Evolutionary conservation across 768 basidiomycete genomes (phyloP).

Genomic region (Lepiota venenata): DNA sequence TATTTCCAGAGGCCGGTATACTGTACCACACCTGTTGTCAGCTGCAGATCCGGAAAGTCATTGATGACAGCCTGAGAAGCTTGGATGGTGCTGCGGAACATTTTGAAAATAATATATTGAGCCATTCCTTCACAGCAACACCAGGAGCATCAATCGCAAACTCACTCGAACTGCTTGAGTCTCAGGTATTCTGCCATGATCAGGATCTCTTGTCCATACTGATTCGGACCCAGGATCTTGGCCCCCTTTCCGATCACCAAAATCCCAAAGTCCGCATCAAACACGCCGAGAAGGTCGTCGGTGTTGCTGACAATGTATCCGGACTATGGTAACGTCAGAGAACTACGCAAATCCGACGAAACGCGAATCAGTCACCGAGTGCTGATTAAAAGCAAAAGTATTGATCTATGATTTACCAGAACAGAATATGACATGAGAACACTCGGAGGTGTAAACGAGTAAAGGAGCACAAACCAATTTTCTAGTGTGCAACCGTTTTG

Average conservation of each 20-base stretch:
- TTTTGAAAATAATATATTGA: not conserved
- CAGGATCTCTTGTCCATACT: slow-evolving; percentile 74
- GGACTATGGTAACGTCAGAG: slow-evolving; percentile 28
- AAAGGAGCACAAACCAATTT: slow-evolving; percentile 54
- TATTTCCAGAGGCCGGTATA: not conserved
- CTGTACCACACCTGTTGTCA: slow-evolving; percentile 39
- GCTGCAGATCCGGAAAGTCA: slow-evolving; percentile 71
- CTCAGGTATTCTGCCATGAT: slow-evolving; percentile 80
- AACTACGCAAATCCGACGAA: not conserved
- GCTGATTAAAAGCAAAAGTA: slow-evolving; percentile 59
- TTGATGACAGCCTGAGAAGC: slow-evolving; percentile 62
- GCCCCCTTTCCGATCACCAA: slow-evolving; percentile 69
- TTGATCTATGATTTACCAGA: slow-evolving; percentile 49
- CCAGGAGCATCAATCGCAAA: slow-evolving; percentile 10
- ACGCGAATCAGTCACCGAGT: slow-evolving; percentile 39
- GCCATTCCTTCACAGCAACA: not conserved
- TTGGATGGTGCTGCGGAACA: slow-evolving; percentile 52
- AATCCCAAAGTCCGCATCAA: slow-evolving; percentile 77
- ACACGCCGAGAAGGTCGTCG: slow-evolving; percentile 72
- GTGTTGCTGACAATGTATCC: slow-evolving; percentile 81
- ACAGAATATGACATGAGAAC: slow-evolving; percentile 1
- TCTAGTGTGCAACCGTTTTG: slow-evolving; percentile 67
- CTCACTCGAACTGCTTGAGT: slow-evolving; percentile 65
- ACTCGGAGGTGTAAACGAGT: not conserved
- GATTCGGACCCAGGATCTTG: slow-evolving; percentile 66